Evolutionary conservation across 2,329 filamentous ascomycete species (phyloP).

Genomic region (Pyrenochaeta sp.): DNA sequence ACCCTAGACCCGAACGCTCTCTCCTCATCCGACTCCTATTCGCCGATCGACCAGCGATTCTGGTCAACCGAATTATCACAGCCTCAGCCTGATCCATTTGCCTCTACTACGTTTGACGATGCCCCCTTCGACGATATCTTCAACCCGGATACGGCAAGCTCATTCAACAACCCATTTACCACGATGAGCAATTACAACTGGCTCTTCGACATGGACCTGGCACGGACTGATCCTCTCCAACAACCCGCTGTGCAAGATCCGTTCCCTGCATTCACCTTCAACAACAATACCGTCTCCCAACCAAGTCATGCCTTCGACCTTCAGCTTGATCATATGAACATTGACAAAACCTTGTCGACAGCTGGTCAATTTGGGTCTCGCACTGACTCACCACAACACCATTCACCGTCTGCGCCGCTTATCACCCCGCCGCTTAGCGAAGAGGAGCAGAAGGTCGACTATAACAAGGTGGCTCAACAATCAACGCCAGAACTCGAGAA

Average conservation of each 20-base stretch:
- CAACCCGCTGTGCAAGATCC: constrained; percentile 29
- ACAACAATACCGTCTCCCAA: constrained; percentile 22
- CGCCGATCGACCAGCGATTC: constrained; percentile 40
- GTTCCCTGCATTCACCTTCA: constrained; percentile 33
- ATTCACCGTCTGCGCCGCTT: constrained; percentile 19
- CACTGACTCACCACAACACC: constrained; percentile 32
- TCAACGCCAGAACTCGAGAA: neutral
- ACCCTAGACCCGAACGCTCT: constrained; percentile 28
- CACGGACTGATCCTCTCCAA: constrained; percentile 24
- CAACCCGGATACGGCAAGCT: constrained; percentile 68
- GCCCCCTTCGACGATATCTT: constrained; percentile 64
- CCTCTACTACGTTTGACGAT: constrained; percentile 36
- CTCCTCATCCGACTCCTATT: constrained; percentile 28
- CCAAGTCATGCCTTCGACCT: constrained; percentile 33
- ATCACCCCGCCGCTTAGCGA: constrained; percentile 33
- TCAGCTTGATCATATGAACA: constrained; percentile 33
- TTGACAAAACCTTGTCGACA: constrained; percentile 33
- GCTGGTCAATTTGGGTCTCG: constrained; percentile 30
- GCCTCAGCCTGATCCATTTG: constrained; percentile 36
- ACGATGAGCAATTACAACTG: constrained; percentile 70
- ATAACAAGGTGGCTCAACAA: neutral
- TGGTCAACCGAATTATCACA: constrained; percentile 44
- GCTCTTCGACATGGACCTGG: constrained; percentile 63
- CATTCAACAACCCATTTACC: constrained; percentile 72
- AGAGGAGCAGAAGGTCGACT: constrained; percentile 5